These are phyloP conservation scores for Corynascus novoguineensis DNA, from an alignment of 495 filamentous ascomycete species.

Conservation along the genomic window DNA sequence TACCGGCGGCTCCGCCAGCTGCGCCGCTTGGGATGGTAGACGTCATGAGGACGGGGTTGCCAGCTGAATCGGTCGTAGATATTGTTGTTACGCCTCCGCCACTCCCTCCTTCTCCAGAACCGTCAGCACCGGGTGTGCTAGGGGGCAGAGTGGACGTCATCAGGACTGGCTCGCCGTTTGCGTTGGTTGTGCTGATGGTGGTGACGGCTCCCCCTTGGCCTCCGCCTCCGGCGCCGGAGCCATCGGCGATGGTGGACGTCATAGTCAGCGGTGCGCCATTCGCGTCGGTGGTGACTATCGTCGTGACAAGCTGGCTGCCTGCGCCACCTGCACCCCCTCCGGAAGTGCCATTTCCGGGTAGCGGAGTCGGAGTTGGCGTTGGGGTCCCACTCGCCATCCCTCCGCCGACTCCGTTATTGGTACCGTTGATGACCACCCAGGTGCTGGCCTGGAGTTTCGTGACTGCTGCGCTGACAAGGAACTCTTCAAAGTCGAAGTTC, in stretches of 20 bases:
- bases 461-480: constrained; percentile 10
- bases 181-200: constrained; percentile 11
- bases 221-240: no score
- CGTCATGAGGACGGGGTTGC: not conserved
- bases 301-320: not conserved
- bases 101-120: no score
- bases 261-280: not conserved
- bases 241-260: no score
- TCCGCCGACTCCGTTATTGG: not conserved
- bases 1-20: not conserved
- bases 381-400: not conserved
- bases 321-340: not conserved
- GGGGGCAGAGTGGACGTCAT: not conserved
- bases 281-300: not conserved
- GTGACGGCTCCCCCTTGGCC: constrained; percentile 10
- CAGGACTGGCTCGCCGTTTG: not conserved
- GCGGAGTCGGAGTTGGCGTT: not conserved
- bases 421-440: constrained; percentile 11
- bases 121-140: not conserved
- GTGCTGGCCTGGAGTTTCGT: constrained; percentile 7
- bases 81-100: not conserved
- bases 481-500: constrained; percentile 17
- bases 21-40: not conserved
- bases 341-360: constrained; percentile 5
- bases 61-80: not conserved